Percentiles rank a stretch among this genome's conserved stretches.
Conservation (phyloP, 2,329 filamentous ascomycete genomes). For the Fusarium sp. region DNA sequence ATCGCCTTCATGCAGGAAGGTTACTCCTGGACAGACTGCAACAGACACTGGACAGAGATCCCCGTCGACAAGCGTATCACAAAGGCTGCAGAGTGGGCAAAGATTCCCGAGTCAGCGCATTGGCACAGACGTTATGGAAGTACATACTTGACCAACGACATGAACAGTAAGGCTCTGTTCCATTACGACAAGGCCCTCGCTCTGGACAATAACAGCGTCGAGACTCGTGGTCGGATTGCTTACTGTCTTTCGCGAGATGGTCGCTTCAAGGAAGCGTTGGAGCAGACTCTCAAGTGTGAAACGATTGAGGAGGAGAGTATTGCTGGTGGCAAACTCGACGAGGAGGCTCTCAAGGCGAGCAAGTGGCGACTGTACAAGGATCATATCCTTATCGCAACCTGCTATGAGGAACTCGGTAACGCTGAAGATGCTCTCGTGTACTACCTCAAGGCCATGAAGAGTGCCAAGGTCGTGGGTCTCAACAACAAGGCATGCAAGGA, state of each 20-base stretch:
- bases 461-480: slow-evolving; percentile 39
- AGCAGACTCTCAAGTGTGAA: slow-evolving; percentile 51
- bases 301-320: slow-evolving; percentile 47
- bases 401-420: slow-evolving; percentile 47
- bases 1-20: slow-evolving; percentile 53
- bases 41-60: slow-evolving; percentile 50
- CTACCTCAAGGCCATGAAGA: slow-evolving; percentile 50
- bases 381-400: slow-evolving; percentile 51
- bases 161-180: slow-evolving; percentile 48
- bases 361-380: slow-evolving; percentile 56
- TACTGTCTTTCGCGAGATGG: slow-evolving; percentile 52
- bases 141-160: slow-evolving; percentile 51
- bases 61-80: slow-evolving; percentile 48
- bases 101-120: slow-evolving; percentile 48
- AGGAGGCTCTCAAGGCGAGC: slow-evolving; percentile 39
- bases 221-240: slow-evolving; percentile 54
- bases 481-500: slow-evolving; percentile 45
- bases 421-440: slow-evolving; percentile 49
- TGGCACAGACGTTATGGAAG: slow-evolving; percentile 54
- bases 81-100: slow-evolving; percentile 51
- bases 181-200: slow-evolving; percentile 51
- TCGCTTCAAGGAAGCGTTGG: slow-evolving; percentile 49
- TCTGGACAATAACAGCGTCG: slow-evolving; percentile 51
- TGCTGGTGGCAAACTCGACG: slow-evolving; percentile 38
- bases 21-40: slow-evolving; percentile 50